Percentiles rank a stretch among this genome's conserved stretches.
phyloP scores from a whole-genome alignment of 2,329 filamentous ascomycete genomes.

The Alternaria hordeiaustralica region DNA sequence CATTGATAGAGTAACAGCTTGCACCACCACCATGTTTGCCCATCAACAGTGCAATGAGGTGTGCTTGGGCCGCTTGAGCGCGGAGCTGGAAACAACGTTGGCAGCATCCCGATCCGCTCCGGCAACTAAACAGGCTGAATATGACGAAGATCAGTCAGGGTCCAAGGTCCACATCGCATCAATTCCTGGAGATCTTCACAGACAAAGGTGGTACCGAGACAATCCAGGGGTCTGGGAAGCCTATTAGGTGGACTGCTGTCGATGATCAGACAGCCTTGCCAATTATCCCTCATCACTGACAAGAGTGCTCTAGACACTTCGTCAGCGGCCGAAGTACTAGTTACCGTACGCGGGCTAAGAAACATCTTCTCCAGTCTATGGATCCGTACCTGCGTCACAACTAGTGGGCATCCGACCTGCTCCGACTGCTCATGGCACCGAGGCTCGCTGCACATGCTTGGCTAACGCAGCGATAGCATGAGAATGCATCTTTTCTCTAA shows the following conservation, averaged over 20 bases:
- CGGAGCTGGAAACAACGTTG: background rate
- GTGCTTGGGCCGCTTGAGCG: background rate
- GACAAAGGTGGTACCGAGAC: background rate
- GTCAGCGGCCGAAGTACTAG: background rate
- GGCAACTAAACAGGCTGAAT: constrained; percentile 1
- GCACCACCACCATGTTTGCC: background rate
- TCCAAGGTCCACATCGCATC: background rate
- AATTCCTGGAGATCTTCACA: background rate
- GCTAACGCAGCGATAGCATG: background rate
- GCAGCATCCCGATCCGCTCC: constrained; percentile 10
- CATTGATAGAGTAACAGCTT: constrained; percentile 12
- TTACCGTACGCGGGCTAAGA: background rate
- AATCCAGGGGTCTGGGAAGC: background rate
- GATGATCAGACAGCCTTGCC: background rate
- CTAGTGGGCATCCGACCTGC: constrained; percentile 2
- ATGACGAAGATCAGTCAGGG: constrained; percentile 3
- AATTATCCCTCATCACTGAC: background rate
- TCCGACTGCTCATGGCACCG: constrained; percentile 8
- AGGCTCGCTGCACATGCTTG: background rate
- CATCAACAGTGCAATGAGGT: background rate
- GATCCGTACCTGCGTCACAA: constrained; percentile 13
- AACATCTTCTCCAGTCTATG: background rate
- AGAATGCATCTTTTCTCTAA: background rate
- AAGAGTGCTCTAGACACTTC: background rate
- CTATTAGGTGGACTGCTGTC: background rate